Evolutionary conservation across 164 flowering plant species (phyloP).

Genomic region (Magnolia sinica): DNA sequence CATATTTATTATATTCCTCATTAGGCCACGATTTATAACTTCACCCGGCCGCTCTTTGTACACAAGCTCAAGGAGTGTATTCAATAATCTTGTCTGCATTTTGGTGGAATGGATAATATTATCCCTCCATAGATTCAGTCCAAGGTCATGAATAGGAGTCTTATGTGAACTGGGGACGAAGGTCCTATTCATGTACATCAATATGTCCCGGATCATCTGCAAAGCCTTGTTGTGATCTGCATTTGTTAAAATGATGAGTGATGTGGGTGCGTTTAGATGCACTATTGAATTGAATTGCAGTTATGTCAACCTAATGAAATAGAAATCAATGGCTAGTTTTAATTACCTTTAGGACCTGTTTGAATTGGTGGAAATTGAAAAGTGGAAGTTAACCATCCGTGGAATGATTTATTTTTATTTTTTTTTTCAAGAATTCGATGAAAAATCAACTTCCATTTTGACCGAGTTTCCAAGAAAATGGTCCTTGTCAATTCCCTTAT

Average conservation of each 20-base stretch:
- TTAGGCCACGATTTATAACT: slow-evolving; percentile 73
- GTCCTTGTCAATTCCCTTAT: too few species aligned
- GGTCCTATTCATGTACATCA: slow-evolving; percentile 99
- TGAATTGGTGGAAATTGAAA: too few species aligned
- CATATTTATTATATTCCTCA: slow-evolving; percentile 85
- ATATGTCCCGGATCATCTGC: slow-evolving; percentile 84
- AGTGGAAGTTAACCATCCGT: too few species aligned
- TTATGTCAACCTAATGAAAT: too few species aligned
- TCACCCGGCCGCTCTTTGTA: slow-evolving; percentile 72
- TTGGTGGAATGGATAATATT: slow-evolving; percentile 61
- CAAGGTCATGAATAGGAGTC: slow-evolving; percentile 85
- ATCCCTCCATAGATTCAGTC: slow-evolving; percentile 86
- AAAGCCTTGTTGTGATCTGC: slow-evolving; percentile 80
- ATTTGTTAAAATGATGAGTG: too few species aligned
- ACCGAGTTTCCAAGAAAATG: too few species aligned
- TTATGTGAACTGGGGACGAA: slow-evolving; percentile 67
- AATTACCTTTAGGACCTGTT: too few species aligned
- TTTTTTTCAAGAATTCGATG: too few species aligned
- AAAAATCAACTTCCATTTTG: too few species aligned
- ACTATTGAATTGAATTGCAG: too few species aligned
- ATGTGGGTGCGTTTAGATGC: too few species aligned
- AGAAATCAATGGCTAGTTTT: background rate
- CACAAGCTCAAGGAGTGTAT: slow-evolving; percentile 76
- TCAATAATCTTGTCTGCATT: slow-evolving; percentile 61
- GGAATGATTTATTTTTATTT: too few species aligned